Evolutionary conservation across 352 stramenopile genomes (phyloP).

Genomic region (Phytophthora constricta): DNA sequence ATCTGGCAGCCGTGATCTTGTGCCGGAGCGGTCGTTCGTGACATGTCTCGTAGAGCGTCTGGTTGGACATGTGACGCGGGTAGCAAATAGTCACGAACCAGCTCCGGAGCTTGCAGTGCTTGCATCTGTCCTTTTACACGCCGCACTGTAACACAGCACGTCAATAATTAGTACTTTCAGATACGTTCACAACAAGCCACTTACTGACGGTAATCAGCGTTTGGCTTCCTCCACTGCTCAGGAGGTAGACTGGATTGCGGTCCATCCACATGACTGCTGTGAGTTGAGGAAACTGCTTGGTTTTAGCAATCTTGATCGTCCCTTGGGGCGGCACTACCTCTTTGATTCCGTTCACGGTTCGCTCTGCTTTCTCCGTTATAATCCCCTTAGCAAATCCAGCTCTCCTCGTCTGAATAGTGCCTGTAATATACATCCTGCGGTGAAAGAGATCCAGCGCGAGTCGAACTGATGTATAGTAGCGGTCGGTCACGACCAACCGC

Average conservation of each 20-base stretch:
- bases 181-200: not conserved
- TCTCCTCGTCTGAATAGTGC: not conserved
- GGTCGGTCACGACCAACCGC: no score
- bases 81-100: conserved; percentile 14
- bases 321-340: conserved; percentile 2
- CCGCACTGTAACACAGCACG: not conserved
- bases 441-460: not conserved
- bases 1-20: no score
- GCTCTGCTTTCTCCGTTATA: not conserved
- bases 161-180: not conserved
- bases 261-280: conserved; percentile 17
- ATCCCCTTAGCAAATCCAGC: not conserved
- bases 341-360: conserved; percentile 3
- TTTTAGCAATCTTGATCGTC: conserved; percentile 5
- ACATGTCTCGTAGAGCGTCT: no score
- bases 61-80: no score
- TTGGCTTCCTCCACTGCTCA: conserved; percentile 2
- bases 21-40: no score
- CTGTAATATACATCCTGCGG: not conserved
- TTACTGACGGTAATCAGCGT: conserved; percentile 12
- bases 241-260: conserved; percentile 7
- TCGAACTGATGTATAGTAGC: not conserved
- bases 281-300: conserved; percentile 8
- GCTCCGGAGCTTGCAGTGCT: not conserved
- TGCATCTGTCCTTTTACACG: conserved; percentile 1